These are phyloP conservation scores for Calonectria multiphialidica DNA, from an alignment of 2,329 filamentous ascomycete genomes.

Conservation along the genomic window DNA sequence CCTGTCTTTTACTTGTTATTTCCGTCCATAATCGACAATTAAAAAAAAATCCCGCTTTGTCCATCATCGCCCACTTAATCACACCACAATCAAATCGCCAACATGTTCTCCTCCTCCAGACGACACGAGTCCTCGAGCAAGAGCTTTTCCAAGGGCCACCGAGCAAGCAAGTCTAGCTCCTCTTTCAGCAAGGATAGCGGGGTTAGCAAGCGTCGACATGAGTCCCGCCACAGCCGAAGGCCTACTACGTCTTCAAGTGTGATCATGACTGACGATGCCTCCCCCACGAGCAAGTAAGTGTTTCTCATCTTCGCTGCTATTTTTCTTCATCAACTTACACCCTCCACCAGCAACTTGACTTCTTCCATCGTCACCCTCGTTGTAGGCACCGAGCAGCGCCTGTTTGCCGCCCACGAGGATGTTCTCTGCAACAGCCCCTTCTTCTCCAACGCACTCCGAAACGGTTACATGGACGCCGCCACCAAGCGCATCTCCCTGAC, in stretches of 20 bases:
- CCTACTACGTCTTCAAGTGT: slow-evolving; percentile 60
- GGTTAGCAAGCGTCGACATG: slow-evolving; percentile 67
- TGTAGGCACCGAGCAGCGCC: slow-evolving; percentile 83
- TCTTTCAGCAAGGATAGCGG: slow-evolving; percentile 68
- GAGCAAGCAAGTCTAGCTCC: slow-evolving; percentile 61
- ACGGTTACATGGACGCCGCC: slow-evolving; percentile 49
- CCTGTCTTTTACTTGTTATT: slow-evolving; percentile 18
- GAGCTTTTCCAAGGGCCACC: slow-evolving; percentile 67
- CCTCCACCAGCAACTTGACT: slow-evolving; percentile 61
- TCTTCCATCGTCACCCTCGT: slow-evolving; percentile 84
- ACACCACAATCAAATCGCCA: slow-evolving; percentile 25
- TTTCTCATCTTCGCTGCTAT: not conserved
- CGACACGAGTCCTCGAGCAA: slow-evolving; percentile 59
- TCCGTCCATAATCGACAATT: slow-evolving; percentile 21
- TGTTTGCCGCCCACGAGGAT: slow-evolving; percentile 93
- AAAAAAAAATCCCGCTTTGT: slow-evolving; percentile 12
- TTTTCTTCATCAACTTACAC: slow-evolving; percentile 10
- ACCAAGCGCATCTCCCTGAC: slow-evolving; percentile 82
- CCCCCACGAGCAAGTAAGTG: slow-evolving; percentile 59
- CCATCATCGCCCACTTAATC: slow-evolving; percentile 27
- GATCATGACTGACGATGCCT: slow-evolving; percentile 51
- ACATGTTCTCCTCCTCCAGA: slow-evolving; percentile 63
- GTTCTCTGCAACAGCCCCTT: slow-evolving; percentile 83
- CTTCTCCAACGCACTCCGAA: slow-evolving; percentile 65
- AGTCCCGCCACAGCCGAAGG: slow-evolving; percentile 58